Evolutionary conservation across 73 alveolate species (phyloP).

Genomic region (Paramecium tetraurelia): DNA sequence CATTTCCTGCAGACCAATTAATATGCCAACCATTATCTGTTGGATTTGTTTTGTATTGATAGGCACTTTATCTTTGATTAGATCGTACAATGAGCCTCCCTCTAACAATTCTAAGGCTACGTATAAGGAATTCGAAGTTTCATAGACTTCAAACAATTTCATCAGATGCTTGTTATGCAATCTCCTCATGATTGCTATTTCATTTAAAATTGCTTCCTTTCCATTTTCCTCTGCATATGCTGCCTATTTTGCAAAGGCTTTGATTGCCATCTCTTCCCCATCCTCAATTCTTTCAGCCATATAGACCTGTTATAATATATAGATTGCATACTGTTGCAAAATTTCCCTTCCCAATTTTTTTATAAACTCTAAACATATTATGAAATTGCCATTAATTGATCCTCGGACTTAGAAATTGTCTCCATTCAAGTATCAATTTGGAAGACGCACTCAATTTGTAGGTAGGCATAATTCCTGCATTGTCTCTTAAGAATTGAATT

Average conservation of each 20-base stretch:
- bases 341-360: conserved; percentile 46
- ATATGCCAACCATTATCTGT: conserved; percentile 2
- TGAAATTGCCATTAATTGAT: conserved; percentile 49
- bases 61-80: not conserved
- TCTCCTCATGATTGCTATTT: conserved; percentile 13
- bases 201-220: conserved; percentile 37
- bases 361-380: conserved; percentile 39
- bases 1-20: conserved; percentile 1
- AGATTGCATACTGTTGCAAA: conserved; percentile 7
- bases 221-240: conserved; percentile 65
- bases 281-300: conserved; percentile 63
- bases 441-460: not conserved
- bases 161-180: not conserved
- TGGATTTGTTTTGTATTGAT: not conserved
- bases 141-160: conserved; percentile 3
- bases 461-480: not conserved
- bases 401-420: not conserved
- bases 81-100: conserved; percentile 31
- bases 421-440: not conserved
- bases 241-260: conserved; percentile 60
- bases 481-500: not conserved
- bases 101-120: conserved; percentile 3
- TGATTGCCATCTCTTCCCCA: conserved; percentile 47
- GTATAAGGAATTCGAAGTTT: conserved; percentile 6
- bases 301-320: not conserved